Evolutionary conservation across 768 basidiomycete genomes (phyloP), one percentile per base, ranked within the genome.

Genomic region (Lentinus brumalis): DNA sequence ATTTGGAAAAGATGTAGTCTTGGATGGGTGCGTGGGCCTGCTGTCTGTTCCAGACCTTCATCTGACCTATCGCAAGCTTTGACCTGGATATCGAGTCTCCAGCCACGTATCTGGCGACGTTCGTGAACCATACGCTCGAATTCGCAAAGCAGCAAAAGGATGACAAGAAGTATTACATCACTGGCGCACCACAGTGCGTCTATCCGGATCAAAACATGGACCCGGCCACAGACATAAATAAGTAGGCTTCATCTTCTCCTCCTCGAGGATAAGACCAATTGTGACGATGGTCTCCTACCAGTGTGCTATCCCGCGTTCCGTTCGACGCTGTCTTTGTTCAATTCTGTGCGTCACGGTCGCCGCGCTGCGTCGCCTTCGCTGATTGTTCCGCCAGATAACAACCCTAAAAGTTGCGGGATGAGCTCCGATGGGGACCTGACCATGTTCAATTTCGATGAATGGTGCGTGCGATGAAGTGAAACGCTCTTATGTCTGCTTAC

Each of bases 271-370:
- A 16, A 26, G 44, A 7, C 44, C 6, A 35, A 14, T 29, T n/a
- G 53, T n/a, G 21, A 45, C 40, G 15, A 12, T n/a, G 26, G 1
- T 15, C 42, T 7, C 35, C 35, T 11, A 7, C 5, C 21, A 76
- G 76, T 7, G 84, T 87, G 21, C 75, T 91, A 54, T 83, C 88
- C 66, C 62, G 76, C 1, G 87, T 82, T 7, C 78, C 70, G 7
- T 91, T 90, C 65, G 89, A 91, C 72, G 87, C 87, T 2, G 74
- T 91, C 57, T 90, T 88, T 67, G 87, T 89, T 40, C 88, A 88
- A 70, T 87, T 90, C 69, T 84, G 35, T 35, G 35, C 35, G 35
- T 11, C 35, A 35, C 11, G 35, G 7, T 35, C 35, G 35, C 35
- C 11, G 11, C 11, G 11, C 35, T 35, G 35, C 11, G 6, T 6